These are phyloP conservation scores for Suillus discolor DNA, from an alignment of 768 basidiomycete genomes.

Conservation along the genomic window DNA sequence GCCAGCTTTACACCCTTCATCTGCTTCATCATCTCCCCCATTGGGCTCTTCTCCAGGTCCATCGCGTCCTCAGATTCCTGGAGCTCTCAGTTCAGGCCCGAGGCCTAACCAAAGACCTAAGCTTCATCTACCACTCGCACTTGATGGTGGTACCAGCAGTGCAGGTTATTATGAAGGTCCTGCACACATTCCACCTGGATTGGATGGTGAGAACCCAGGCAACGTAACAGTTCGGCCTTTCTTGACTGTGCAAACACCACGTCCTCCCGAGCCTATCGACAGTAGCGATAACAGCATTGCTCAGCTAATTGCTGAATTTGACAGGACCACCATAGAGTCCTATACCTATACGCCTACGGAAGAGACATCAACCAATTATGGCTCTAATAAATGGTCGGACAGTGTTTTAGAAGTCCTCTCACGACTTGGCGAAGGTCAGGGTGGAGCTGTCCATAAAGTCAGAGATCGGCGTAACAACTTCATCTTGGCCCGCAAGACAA, in stretches of 20 bases:
- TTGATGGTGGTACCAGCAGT: conserved; percentile 19
- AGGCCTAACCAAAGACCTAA: conserved; percentile 35
- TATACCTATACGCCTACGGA: conserved; percentile 39
- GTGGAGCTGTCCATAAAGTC: conserved; percentile 95
- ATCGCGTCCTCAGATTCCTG: conserved; percentile 34
- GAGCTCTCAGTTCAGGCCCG: conserved; percentile 31
- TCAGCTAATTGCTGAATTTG: conserved; percentile 36
- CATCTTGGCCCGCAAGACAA: conserved; percentile 94
- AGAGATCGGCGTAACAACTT: conserved; percentile 75
- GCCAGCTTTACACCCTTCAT: conserved; percentile 29
- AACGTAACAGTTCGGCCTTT: conserved; percentile 46
- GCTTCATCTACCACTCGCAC: conserved; percentile 37
- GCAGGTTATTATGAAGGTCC: conserved; percentile 37
- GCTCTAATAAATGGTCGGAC: conserved; percentile 57
- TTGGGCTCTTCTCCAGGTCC: conserved; percentile 34
- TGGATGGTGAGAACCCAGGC: conserved; percentile 39
- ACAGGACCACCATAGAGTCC: conserved; percentile 31
- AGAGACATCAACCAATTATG: conserved; percentile 30
- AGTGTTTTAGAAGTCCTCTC: conserved; percentile 72
- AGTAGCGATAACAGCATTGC: conserved; percentile 37
- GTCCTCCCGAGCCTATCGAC: conserved; percentile 27
- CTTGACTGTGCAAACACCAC: conserved; percentile 36
- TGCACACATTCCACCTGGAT: conserved; percentile 34
- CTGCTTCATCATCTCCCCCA: conserved; percentile 27
- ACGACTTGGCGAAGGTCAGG: conserved; percentile 92